Evolutionary conservation across 768 basidiomycete species (phyloP), one percentile per base, ranked within the genome.

Genomic region (Leccinum ochraceum): DNA sequence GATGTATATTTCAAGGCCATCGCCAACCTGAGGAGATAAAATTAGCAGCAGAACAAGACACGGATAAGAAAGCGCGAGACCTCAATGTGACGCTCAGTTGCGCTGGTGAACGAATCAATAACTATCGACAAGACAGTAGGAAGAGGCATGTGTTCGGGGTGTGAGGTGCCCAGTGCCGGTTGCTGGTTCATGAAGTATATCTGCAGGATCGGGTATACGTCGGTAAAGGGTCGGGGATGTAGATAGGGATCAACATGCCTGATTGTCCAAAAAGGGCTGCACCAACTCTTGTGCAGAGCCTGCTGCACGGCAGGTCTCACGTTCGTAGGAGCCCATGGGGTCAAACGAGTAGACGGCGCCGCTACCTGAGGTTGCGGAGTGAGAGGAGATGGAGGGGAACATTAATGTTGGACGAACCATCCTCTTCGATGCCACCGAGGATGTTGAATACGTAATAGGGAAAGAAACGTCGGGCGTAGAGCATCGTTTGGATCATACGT

Each of bases 321-420:
- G 90, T 77, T 98, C 95, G 75, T 99, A 99, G 53, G 92, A 95
- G 28, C 97, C 97, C 34, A 98, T 94, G 42, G 97, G 97, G 77
- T 99, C 97, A 75, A 97, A 99, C n/a, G 96, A 98, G 81, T 99
- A 99, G 32, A 99, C 95, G 10, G 96, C 94, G 56, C 97, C 97
- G 39, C 92, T 86, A 11, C 95, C 94, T 96, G 72, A 4, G 39
- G 28, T 50, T 28, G 13, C 53, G 34, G 44, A 36, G 51, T 65
- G 58, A 71, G 64, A 42, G 22, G 8, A 34, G 20, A 39, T 6
- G 42, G 3, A 32, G 48, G 34, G 8, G 16, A 32, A 32, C 8
- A 46, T 20, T 20, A 20, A 16, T 4, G 39, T 9, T 22, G 39
- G 56, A 82, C 90, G 66, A 69, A 95, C 95, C 95, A 72, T 97